Percentiles rank a stretch among this genome's conserved stretches.
Conservation (phyloP, 257 asterid genomes). For the Ajuga chamaepitys region DNA sequence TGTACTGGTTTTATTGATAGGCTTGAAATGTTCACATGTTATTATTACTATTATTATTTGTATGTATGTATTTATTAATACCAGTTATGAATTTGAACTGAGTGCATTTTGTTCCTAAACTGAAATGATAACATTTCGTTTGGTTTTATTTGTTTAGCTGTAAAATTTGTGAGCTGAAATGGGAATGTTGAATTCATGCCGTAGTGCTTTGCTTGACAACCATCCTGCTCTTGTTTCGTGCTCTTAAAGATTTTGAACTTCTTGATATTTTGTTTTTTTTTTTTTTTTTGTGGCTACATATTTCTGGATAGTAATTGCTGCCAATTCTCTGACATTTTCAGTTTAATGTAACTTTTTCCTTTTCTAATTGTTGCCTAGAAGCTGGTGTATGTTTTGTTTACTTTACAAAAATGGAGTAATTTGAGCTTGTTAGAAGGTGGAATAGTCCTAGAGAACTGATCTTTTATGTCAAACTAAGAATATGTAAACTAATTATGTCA, state of each 20-base stretch:
- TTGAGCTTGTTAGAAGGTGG: not conserved
- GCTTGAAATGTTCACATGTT: no score
- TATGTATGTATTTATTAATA: not conserved
- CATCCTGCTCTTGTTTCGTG: not conserved
- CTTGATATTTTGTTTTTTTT: no score
- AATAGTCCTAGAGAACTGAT: not conserved
- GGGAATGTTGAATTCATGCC: not conserved
- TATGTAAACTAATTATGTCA: not conserved
- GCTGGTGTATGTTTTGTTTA: not conserved
- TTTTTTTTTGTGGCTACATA: no score
- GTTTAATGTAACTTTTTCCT: not conserved
- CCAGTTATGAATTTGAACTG: not conserved
- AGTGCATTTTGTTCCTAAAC: no score
- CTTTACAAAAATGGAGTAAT: not conserved
- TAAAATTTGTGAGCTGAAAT: not conserved
- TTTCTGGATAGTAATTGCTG: not conserved
- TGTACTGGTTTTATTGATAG: no score
- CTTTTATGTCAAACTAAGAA: not conserved
- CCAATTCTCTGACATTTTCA: not conserved
- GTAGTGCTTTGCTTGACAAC: not conserved
- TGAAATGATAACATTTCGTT: not conserved
- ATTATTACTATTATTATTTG: not conserved
- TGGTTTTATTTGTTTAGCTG: not conserved
- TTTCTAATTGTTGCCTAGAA: not conserved
- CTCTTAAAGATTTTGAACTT: not conserved